These are phyloP conservation scores for Daldinia eschscholtzii DNA, from an alignment of 2,329 filamentous ascomycete genomes.

Conservation along the genomic window DNA sequence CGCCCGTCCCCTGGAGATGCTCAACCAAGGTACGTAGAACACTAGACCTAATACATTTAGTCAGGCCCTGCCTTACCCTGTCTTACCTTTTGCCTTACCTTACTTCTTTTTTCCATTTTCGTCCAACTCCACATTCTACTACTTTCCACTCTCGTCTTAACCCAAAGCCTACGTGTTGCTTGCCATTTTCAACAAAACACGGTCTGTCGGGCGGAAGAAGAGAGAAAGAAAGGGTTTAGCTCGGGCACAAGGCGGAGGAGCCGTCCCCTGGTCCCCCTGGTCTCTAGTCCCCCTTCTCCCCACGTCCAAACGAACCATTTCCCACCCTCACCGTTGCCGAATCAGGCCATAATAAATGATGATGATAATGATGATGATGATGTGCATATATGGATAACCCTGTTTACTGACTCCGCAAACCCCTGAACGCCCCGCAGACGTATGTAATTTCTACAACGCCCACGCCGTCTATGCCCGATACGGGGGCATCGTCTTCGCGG, in stretches of 20 bases:
- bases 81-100: not conserved
- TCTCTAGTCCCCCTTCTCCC: not conserved
- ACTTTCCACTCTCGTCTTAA: not conserved
- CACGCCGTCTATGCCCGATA: conserved; percentile 73
- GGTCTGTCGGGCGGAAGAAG: conserved; percentile 12
- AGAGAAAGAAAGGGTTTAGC: not conserved
- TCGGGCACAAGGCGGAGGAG: conserved; percentile 26
- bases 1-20: conserved; percentile 74
- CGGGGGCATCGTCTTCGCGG: conserved; percentile 66
- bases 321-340: conserved; percentile 1
- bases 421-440: conserved; percentile 56
- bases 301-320: not conserved
- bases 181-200: not conserved
- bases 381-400: not conserved
- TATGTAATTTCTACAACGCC: conserved; percentile 73
- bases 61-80: not conserved
- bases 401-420: not conserved
- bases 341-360: conserved; percentile 5
- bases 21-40: conserved; percentile 64
- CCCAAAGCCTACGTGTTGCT: conserved; percentile 5
- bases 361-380: not conserved
- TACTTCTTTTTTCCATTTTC: not conserved
- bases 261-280: conserved; percentile 12
- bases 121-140: not conserved
- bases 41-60: not conserved